A percentile compares a stretch with the other conserved stretches of the same genome.
Evolutionary conservation across 2,329 filamentous ascomycete genomes (phyloP).

Genomic region (Diaporthe velutina): DNA sequence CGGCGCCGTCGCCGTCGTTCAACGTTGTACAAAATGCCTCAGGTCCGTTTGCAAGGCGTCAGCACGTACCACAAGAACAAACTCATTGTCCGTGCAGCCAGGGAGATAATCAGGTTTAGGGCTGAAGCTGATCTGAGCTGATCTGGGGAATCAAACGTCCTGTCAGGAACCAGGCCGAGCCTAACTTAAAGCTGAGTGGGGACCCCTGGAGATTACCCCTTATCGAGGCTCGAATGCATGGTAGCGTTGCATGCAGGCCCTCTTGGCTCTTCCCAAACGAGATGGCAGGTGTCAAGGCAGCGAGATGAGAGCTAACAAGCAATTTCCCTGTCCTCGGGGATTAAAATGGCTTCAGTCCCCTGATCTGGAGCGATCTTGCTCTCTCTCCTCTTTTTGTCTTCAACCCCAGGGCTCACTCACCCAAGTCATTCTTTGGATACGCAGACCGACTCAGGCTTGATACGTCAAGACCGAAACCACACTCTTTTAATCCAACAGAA

Average conservation of each 20-base stretch:
- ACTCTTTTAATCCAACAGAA: constrained; percentile 9
- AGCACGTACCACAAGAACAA: constrained; percentile 11
- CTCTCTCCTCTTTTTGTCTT: constrained; percentile 15
- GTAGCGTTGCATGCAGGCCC: constrained; percentile 17
- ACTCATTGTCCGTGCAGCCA: constrained; percentile 5
- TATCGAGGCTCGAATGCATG: background rate
- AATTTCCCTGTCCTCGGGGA: constrained; percentile 26
- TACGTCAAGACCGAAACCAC: constrained; percentile 10
- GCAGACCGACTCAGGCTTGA: constrained; percentile 14
- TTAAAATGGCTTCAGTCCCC: constrained; percentile 24
- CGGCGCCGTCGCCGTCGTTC: background rate
- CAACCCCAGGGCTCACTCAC: constrained; percentile 34
- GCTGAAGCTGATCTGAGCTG: constrained; percentile 24
- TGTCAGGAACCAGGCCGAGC: constrained; percentile 21
- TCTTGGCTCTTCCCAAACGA: constrained; percentile 19
- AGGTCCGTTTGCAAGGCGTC: background rate
- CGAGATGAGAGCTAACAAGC: constrained; percentile 21
- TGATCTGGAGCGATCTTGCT: background rate
- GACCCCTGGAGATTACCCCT: constrained; percentile 24
- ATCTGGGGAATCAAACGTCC: constrained; percentile 17
- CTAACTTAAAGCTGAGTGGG: constrained; percentile 15
- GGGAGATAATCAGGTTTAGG: background rate
- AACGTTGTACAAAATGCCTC: background rate
- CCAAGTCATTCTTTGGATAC: constrained; percentile 35
- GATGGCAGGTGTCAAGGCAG: constrained; percentile 29